Evolutionary conservation across 257 asterid genomes (phyloP).

Genomic region (Primulina eburnea): DNA sequence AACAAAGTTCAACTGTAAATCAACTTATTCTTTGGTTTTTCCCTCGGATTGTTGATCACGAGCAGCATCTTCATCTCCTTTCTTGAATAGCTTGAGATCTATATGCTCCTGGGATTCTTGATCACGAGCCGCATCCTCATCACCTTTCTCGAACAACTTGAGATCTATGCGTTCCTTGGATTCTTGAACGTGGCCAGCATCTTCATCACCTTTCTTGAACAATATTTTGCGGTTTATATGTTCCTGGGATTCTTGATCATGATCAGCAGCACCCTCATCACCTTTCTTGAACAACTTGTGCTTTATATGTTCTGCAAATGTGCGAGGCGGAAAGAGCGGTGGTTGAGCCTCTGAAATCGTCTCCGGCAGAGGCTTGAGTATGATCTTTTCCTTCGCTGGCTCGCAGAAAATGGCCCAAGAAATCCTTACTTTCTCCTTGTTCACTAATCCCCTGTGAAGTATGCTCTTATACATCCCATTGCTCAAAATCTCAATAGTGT

Average conservation of each 20-base stretch:
- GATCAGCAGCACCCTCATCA: conserved; percentile 25
- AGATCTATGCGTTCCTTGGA: conserved; percentile 51
- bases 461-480: conserved; percentile 83
- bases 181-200: background rate
- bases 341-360: conserved; percentile 59
- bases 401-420: conserved; percentile 92
- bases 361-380: conserved; percentile 72
- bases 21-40: conserved; percentile 57
- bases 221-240: conserved; percentile 59
- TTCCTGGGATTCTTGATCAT: conserved; percentile 26
- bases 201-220: conserved; percentile 45
- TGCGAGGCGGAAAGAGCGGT: conserved; percentile 58
- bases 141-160: conserved; percentile 54
- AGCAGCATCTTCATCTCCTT: conserved; percentile 28
- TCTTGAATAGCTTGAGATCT: conserved; percentile 60
- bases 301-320: conserved; percentile 70
- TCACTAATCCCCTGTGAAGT: conserved; percentile 79
- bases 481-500: conserved; percentile 79
- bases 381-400: conserved; percentile 76
- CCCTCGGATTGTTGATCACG: background rate
- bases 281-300: conserved; percentile 63
- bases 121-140: conserved; percentile 22
- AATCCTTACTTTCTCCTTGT: conserved; percentile 71
- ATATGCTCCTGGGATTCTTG: conserved; percentile 43
- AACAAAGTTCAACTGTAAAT: background rate